Evolutionary conservation across 345 rosid genomes (phyloP), one percentile per base, ranked within the genome.

Genomic region (Tarenaya hassleriana): DNA sequence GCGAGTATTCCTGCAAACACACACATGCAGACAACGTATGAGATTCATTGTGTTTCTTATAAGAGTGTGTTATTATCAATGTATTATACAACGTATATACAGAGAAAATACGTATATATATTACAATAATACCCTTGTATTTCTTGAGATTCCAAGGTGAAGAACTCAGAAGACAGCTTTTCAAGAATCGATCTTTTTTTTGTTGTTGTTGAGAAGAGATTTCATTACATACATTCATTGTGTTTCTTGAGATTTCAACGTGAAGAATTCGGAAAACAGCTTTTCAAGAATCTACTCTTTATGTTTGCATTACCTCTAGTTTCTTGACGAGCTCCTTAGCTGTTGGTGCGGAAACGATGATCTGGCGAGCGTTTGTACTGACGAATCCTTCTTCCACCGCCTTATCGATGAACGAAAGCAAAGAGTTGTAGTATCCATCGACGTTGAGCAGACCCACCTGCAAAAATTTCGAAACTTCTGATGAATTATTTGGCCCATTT

Each of bases 301-400:
- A 3, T 17, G 16, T 37, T 20, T 6, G 47, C 24, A 0, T 52
- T 77, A 91, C 98, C 96, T 88, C 98, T 72, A 92, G 64, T 74
- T 77, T 79, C 71, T 75, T 76, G 56, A 88, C 94, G 49, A 92
- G 65, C 63, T 84, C 96, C 64, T 71, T 77, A 4, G 95, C 86
- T 31, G 95, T 83, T 45, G 98, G 96, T 13, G 90, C 96, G 34
- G 96, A 92, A 43, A 79, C 69, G 47, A 92, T 83, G 69, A 92
- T 92, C 64, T 83, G 78, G 51, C 98, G 82, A 8, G 96, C 98
- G 69, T 70, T 81, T 1, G 98, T 70, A 56, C 77, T 79, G 41
- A 88, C 64, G 66, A 92, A 92, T 41, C 98, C 96, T 55, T 92
- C 98, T 74, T 92, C 98, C 27, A 92, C 98, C 4, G 98, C 98